phyloP scores from a whole-genome alignment of 306 rosid genomes.

The Fagus sylvatica region DNA sequence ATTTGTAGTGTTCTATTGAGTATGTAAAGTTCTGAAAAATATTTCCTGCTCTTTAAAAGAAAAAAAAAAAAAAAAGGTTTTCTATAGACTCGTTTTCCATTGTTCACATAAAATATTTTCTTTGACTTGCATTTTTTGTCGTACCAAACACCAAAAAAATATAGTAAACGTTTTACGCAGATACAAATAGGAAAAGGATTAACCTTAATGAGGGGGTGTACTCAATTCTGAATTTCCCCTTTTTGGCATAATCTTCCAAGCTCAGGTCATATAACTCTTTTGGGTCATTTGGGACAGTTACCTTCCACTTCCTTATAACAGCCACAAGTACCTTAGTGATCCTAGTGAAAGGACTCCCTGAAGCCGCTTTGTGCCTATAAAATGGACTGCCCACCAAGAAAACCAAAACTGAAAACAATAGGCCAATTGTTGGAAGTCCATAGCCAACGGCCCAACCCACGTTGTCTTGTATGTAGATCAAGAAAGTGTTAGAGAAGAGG shows the following conservation, averaged over 20 bases:
- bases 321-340: conserved; percentile 65
- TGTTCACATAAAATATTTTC: no score
- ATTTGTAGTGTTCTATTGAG: no score
- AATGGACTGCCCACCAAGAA: conserved; percentile 59
- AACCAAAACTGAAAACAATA: conserved; percentile 53
- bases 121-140: no score
- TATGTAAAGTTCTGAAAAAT: no score
- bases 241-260: conserved; percentile 41
- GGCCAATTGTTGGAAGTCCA: conserved; percentile 78
- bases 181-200: neutral
- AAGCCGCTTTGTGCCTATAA: conserved; percentile 76
- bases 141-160: no score
- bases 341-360: conserved; percentile 66
- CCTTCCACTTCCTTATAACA: conserved; percentile 54
- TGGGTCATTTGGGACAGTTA: conserved; percentile 48
- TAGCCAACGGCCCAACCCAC: conserved; percentile 77
- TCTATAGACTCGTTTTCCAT: no score
- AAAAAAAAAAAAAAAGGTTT: no score
- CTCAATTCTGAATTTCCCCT: conserved; percentile 43
- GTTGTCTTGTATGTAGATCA: conserved; percentile 74
- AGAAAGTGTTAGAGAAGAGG: conserved; percentile 63
- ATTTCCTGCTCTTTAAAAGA: no score
- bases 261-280: conserved; percentile 69
- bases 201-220: conserved; percentile 58
- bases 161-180: no score